Percentiles rank a stretch among this genome's conserved stretches.
Conservation (phyloP, 768 basidiomycete genomes). For the Lentinus brumalis region DNA sequence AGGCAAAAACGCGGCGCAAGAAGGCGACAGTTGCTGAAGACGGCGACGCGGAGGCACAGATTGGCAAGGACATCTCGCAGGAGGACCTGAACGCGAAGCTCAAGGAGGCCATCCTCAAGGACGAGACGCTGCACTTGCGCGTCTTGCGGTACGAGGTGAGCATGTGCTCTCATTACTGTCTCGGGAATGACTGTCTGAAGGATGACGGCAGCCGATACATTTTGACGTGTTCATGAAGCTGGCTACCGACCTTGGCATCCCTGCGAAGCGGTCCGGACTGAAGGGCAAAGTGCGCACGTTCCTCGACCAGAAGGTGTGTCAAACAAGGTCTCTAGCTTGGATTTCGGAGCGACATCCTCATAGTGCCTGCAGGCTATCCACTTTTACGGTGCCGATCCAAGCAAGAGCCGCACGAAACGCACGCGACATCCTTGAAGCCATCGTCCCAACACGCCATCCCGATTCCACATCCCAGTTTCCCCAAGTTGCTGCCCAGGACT, state of each 20-base stretch:
- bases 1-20: slow-evolving; percentile 10
- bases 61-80: slow-evolving; percentile 31
- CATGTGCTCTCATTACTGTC: background rate
- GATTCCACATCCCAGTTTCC: background rate
- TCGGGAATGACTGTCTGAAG: background rate
- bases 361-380: slow-evolving; percentile 48
- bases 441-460: background rate
- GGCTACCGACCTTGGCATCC: slow-evolving; percentile 33
- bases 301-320: slow-evolving; percentile 56
- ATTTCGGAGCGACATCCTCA: background rate
- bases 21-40: slow-evolving; percentile 14
- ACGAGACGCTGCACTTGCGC: slow-evolving; percentile 52
- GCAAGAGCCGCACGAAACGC: slow-evolving; percentile 27
- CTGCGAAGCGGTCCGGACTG: slow-evolving; percentile 29
- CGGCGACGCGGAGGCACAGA: slow-evolving; percentile 1
- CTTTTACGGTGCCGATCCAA: slow-evolving; percentile 47
- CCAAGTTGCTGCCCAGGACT: background rate
- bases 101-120: slow-evolving; percentile 43
- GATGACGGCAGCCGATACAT: slow-evolving; percentile 51
- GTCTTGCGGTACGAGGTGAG: slow-evolving; percentile 69
- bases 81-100: slow-evolving; percentile 46
- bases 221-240: slow-evolving; percentile 54
- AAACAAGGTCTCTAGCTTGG: background rate
- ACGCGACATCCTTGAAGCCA: slow-evolving; percentile 16
- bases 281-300: slow-evolving; percentile 47